phyloP scores from a whole-genome alignment of 208 protist species.

The Tritrichomonas musculus region DNA sequence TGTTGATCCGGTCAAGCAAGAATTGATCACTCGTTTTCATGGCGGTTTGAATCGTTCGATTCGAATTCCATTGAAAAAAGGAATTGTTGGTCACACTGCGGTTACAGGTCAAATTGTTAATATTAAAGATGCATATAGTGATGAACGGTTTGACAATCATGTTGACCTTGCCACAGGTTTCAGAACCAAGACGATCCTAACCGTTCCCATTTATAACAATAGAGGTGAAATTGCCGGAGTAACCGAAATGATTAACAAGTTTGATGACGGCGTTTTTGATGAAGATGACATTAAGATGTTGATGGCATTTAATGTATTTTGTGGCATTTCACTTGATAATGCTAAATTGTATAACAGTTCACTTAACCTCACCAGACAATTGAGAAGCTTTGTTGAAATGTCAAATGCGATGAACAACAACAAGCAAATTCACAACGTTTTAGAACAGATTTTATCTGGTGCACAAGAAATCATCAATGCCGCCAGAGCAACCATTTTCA shows the following conservation, averaged over 20 bases:
- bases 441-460: background rate
- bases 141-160: constrained; percentile 44
- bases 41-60: background rate
- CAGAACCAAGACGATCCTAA: background rate
- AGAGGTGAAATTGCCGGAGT: constrained; percentile 49
- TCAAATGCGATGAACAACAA: background rate
- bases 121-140: constrained; percentile 54
- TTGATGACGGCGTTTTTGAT: background rate
- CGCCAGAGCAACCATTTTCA: background rate
- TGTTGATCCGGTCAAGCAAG: background rate
- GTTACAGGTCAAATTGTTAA: constrained; percentile 46
- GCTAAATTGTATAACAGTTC: background rate
- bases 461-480: background rate
- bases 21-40: background rate
- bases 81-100: constrained; percentile 42
- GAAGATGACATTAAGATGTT: constrained; percentile 36
- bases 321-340: constrained; percentile 20
- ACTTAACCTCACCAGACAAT: background rate
- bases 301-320: constrained; percentile 25
- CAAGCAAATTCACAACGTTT: background rate
- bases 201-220: constrained; percentile 37
- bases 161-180: constrained; percentile 3
- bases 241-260: constrained; percentile 52
- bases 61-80: constrained; percentile 31
- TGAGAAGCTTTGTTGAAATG: background rate